Evolutionary conservation across 441 rosid genomes (phyloP), one percentile per base, ranked within the genome.

Genomic region (Manihot esculenta): DNA sequence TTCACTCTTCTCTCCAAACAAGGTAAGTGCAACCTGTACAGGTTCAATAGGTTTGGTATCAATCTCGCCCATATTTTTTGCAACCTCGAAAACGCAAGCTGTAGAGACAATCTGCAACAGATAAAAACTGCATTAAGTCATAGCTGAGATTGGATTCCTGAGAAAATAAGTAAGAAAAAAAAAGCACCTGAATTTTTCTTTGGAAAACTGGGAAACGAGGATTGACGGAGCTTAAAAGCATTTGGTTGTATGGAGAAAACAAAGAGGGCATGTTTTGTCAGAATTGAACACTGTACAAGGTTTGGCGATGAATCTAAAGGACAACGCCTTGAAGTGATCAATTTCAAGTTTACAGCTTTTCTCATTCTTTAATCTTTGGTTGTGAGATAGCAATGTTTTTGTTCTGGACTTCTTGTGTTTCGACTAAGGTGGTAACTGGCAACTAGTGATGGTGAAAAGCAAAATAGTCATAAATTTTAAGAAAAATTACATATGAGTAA

Each of bases 11-110:
- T 84, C 75, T 0, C 79, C 90, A 0, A 86, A 85, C 57, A 83
- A 61, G 44, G 87, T 74, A 2, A 85, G 53, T 4, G 87, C 89
- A 1, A 81, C 84, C 77, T 88, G 90, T 54, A 86, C 90, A 1
- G 87, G 71, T 49, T 88, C 85, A 21, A 86, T 82, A 6, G 86
- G 79, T 50, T 79, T 88, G 56, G 86, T 82, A 68, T 84, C 88
- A 33, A 82, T 81, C 82, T 88, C 93, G 48, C 82, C 88, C 88
- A 79, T 84, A 0, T 54, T 54, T n/a, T 27, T 44, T 56, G 13
- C 27, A 24, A 60, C 55, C 54, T 33, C 21, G 62, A 70, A n/a
- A 8, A 14, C 1, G 11, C 51, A 10, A 20, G 24, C 7, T 20
- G 5, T 12, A 62, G 33, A 62, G 41, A 15, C 12, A 44, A 42